Base-by-base conservation (phyloP, 2,329 filamentous ascomycete species). In the Neopestalotiopsis rosae region DNA sequence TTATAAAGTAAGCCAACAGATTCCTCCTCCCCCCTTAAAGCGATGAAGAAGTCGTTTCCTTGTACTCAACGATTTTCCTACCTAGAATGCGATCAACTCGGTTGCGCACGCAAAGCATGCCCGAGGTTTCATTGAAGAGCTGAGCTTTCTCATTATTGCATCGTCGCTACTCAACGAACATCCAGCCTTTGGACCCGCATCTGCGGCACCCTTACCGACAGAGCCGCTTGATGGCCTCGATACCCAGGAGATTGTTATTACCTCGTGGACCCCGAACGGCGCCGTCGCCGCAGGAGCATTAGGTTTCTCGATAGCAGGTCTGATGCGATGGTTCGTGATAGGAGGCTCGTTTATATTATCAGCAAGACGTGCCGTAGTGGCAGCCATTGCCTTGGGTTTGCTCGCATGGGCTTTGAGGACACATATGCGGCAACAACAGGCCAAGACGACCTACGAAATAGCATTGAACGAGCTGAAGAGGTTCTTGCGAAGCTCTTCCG, bases 151-250 rank as follows among this genome's bases (percentile, higher is more conserved):
- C 59, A 78, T 79, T 62, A 72, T 78, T 30, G 76, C 78, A 63
- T 79, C 77, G 40, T 76, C 78, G 56, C 75, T 79, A 32, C 65
- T 78, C 45, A 76, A 79, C 38, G 76, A 78, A 62, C 75, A 77
- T n/a, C 72, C 78, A 63, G 70, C 74, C n/a, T 66, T 76, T 45
- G 75, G 76, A 6, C 72, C 73, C 24, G 74, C 76, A 65, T 65
- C 72, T 13, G 68, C 71, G 20, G 59, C 73, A 12, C 67, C 69
- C 5, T 34, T 68, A 13, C 69, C 69, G 17, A 57, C 56, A 24
- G 45, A 65, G 24, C 17, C 62, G 6, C 56, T 61, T n/a, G 24
- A 13, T n/a, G 28, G 32, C 14, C 61, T 52, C 7, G 30, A 32
- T 2, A 9, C 34, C 30, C 24, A 65, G 20, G 62, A 67, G 6